A percentile compares a stretch with the other conserved stretches of the same genome.
Conservation (phyloP, 768 basidiomycete genomes). For the Phlegmacium glaucopus region DNA sequence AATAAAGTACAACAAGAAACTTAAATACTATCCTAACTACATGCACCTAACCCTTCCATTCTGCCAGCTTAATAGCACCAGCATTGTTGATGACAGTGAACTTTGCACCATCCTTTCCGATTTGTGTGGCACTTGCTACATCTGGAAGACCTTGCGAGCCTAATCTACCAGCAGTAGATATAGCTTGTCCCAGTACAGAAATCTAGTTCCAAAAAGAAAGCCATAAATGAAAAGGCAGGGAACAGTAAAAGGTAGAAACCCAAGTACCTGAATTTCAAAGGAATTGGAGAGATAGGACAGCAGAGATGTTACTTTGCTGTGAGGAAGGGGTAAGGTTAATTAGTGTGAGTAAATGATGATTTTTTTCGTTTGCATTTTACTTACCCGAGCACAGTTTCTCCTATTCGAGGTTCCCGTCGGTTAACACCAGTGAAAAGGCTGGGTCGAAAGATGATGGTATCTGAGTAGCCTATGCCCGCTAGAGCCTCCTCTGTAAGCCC, state of each 20-base stretch:
- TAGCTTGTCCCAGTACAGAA: conserved; percentile 48
- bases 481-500: conserved; percentile 71
- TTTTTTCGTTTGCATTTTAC: conserved; percentile 28
- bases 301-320: conserved; percentile 34
- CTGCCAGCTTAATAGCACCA: conserved; percentile 44
- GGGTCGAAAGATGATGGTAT: conserved; percentile 71
- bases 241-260: neutral
- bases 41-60: conserved; percentile 17
- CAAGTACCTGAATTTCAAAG: conserved; percentile 43
- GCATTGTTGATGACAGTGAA: conserved; percentile 59
- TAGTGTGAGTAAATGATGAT: neutral
- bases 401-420: conserved; percentile 34
- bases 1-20: too few relatives aligned
- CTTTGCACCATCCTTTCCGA: conserved; percentile 26
- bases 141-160: conserved; percentile 45
- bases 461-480: conserved; percentile 63
- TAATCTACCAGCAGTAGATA: conserved; percentile 49
- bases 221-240: neutral
- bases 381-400: conserved; percentile 38
- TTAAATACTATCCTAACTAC: too few relatives aligned
- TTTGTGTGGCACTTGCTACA: conserved; percentile 37
- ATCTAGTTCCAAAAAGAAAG: too few relatives aligned
- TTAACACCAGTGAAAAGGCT: conserved; percentile 46
- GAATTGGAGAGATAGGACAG: conserved; percentile 35
- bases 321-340: neutral